Conservation (phyloP, 2,329 filamentous ascomycete species). For the Fusarium tjaetaba region DNA sequence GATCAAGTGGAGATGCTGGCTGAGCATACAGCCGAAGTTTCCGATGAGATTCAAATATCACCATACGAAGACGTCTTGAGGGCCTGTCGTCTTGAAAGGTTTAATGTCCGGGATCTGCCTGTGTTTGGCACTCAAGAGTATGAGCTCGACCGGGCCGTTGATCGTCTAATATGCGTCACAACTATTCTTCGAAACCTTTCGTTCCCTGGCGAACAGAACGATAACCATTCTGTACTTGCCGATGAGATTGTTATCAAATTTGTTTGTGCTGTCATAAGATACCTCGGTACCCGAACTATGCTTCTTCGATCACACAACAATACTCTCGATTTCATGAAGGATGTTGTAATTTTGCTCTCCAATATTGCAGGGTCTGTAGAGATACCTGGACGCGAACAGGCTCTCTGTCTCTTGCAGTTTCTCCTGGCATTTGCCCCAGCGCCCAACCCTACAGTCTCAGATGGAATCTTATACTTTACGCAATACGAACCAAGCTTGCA, state of each 20-base stretch:
- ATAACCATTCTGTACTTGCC: slow-evolving; percentile 79
- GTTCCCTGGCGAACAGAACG: slow-evolving; percentile 69
- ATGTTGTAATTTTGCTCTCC: slow-evolving; percentile 86
- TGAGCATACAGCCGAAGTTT: slow-evolving; percentile 85
- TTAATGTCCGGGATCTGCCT: slow-evolving; percentile 75
- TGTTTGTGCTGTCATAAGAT: slow-evolving; percentile 82
- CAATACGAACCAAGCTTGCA: slow-evolving; percentile 84
- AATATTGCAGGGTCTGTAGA: slow-evolving; percentile 86
- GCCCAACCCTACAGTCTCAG: slow-evolving; percentile 69
- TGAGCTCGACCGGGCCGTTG: slow-evolving; percentile 85
- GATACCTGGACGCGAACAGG: slow-evolving; percentile 87
- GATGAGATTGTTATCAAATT: slow-evolving; percentile 84
- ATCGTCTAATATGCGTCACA: slow-evolving; percentile 88
- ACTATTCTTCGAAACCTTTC: slow-evolving; percentile 94
- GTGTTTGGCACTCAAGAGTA: slow-evolving; percentile 81
- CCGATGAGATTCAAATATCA: slow-evolving; percentile 83
- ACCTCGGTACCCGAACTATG: slow-evolving; percentile 89
- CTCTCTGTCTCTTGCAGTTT: slow-evolving; percentile 86
- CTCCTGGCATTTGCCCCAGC: slow-evolving; percentile 88
- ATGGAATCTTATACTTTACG: slow-evolving; percentile 76
- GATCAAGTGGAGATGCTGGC: slow-evolving; percentile 86
- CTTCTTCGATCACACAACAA: slow-evolving; percentile 84
- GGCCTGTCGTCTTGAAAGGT: slow-evolving; percentile 78
- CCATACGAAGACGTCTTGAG: slow-evolving; percentile 90
- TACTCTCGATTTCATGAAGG: slow-evolving; percentile 97